These are phyloP conservation scores for Cenchrus fungigraminus DNA, from an alignment of 176 grass and related monocot species.

Conservation along the genomic window DNA sequence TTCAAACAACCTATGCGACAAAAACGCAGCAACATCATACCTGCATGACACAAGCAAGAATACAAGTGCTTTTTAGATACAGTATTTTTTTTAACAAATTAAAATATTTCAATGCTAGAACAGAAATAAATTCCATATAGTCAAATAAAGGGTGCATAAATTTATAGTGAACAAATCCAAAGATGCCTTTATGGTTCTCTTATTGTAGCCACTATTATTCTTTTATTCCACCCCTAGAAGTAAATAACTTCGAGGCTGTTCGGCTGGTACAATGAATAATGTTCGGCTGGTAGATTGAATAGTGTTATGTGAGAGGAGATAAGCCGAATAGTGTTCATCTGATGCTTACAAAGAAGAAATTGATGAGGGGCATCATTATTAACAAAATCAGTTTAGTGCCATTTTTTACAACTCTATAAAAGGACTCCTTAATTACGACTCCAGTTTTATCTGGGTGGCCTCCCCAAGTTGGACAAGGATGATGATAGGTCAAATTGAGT, in stretches of 20 bases:
- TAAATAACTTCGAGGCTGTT: no score
- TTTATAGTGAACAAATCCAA: background rate
- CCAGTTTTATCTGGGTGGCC: background rate
- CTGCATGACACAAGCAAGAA: constrained; percentile 49
- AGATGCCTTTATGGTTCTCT: background rate
- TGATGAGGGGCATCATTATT: background rate
- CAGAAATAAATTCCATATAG: background rate
- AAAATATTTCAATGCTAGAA: background rate
- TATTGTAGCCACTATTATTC: background rate
- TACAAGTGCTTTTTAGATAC: background rate
- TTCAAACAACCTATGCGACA: constrained; percentile 74
- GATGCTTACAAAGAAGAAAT: no score
- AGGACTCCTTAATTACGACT: background rate
- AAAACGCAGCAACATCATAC: constrained; percentile 83
- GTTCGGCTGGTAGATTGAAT: no score
- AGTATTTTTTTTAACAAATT: background rate
- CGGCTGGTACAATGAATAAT: no score
- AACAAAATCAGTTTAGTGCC: background rate
- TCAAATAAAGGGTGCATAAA: background rate
- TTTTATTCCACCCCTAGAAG: no score
- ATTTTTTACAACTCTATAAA: background rate
- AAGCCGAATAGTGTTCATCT: no score
- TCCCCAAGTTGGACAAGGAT: background rate
- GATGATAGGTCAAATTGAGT: background rate
- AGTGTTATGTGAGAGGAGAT: no score